Percentiles rank a stretch among this genome's conserved stretches.
These are phyloP conservation scores for Aethionema arabicum DNA, from an alignment of 345 rosid genomes.

Conservation along the genomic window DNA sequence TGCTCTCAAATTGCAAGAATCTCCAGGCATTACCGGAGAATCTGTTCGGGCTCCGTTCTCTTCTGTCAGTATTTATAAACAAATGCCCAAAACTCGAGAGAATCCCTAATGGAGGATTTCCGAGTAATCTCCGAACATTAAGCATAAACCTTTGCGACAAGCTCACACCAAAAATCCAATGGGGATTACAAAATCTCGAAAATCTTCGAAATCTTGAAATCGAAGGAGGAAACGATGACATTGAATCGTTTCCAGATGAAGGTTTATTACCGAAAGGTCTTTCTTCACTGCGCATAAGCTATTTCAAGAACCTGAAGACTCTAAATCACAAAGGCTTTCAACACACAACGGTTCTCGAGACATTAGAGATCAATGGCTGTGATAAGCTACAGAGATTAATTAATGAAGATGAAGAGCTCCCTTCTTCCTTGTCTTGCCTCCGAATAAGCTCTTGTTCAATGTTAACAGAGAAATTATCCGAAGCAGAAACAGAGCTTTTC, in stretches of 20 bases:
- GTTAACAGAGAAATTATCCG: slow-evolving; percentile 19
- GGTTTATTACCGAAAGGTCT: slow-evolving; percentile 36
- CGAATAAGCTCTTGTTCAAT: slow-evolving; percentile 33
- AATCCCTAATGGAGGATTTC: slow-evolving; percentile 40
- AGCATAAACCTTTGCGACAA: slow-evolving; percentile 36
- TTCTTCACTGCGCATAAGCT: slow-evolving; percentile 32
- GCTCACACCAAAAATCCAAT: slow-evolving; percentile 30
- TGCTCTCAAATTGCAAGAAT: slow-evolving; percentile 39
- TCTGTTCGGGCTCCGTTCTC: slow-evolving; percentile 36
- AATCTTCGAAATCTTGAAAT: slow-evolving; percentile 39
- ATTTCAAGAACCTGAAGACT: slow-evolving; percentile 25
- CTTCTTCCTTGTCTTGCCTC: slow-evolving; percentile 35
- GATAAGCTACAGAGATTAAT: slow-evolving; percentile 35
- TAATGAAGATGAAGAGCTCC: slow-evolving; percentile 38
- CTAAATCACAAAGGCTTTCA: slow-evolving; percentile 33
- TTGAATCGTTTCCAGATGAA: slow-evolving; percentile 42
- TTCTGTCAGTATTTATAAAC: slow-evolving; percentile 31
- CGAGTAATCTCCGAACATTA: slow-evolving; percentile 31
- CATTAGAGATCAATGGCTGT: slow-evolving; percentile 37
- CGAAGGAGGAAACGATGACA: slow-evolving; percentile 33
- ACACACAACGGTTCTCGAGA: slow-evolving; percentile 29
- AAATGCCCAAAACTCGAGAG: slow-evolving; percentile 36
- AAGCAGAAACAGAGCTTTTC: slow-evolving; percentile 31
- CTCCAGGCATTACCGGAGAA: slow-evolving; percentile 42
- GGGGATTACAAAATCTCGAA: slow-evolving; percentile 38